Base-by-base conservation (phyloP, 1,139 yeast species). In the Nadsonia commutata region DNA sequence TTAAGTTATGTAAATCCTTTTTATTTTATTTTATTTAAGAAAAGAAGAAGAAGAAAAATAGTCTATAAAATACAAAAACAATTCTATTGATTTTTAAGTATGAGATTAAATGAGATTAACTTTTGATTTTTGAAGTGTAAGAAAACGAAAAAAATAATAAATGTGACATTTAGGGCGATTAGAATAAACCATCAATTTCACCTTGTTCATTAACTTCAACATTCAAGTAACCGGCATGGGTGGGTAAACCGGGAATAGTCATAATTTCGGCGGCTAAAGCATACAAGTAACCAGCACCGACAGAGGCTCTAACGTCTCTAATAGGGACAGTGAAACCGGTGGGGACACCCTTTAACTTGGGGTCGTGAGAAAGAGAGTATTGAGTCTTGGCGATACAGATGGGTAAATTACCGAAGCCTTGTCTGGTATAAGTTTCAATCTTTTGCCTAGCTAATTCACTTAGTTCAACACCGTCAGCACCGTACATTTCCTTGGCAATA, bases 381-480 rank as follows among this genome's bases (percentile, higher is more conserved):
- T 90, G 98, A 2, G 98, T 90, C 72, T 90, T 90, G 53, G 98
- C 98, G 59, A 90, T 81, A 70, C 98, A 90, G 56, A 90, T 80
- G 49, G 98, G 98, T 59, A 90, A 71, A 61, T 86, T 72, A 49
- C 85, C 90, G 60, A 84, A 90, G 6, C 97, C 97, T 69, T 88
- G 96, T 47, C 72, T 67, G 43, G 93, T 81, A 69, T 86, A 88
- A 44, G 79, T 71, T 48, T 80, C 90, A 52, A 90, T 77, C 67
- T 88, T 85, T 66, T 75, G 70, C 56, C 78, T 78, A 39, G 98
- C 97, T 57, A 79, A 80, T 41, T 86, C 93, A 49, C 77, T 73
- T 54, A 86, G 77, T 65, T 86, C 95, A 49, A 90, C 85, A 51
- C 78, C 83, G 20, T 75, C 80, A 40, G 96, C 98, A 49, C 97